Evolutionary conservation across 192 early-diverging fungal species (phyloP).

Genomic region (Linnemannia schmuckeri): DNA sequence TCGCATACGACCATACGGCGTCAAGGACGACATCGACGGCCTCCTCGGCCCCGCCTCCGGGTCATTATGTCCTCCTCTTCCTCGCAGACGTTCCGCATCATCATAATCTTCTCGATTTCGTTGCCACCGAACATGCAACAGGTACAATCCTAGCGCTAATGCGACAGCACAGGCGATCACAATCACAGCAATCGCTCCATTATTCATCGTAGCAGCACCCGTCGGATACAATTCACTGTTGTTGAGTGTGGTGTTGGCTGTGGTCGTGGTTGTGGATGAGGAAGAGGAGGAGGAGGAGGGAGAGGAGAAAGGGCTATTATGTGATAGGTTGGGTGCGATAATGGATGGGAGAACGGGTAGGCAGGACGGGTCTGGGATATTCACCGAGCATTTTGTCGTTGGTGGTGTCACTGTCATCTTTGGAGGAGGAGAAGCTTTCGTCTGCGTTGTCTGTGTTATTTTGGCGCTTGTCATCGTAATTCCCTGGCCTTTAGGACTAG

Average conservation of each 20-base stretch:
- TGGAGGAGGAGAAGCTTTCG: too few relatives aligned
- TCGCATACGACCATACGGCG: not conserved
- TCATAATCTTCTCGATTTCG: not conserved
- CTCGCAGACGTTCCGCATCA: too few relatives aligned
- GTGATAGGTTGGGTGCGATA: not conserved
- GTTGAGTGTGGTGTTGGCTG: not conserved
- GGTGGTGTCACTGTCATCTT: too few relatives aligned
- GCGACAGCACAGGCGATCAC: not conserved
- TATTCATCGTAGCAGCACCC: not conserved
- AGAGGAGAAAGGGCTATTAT: not conserved
- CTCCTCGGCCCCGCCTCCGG: not conserved
- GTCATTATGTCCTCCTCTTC: not conserved
- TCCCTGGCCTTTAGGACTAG: too few relatives aligned
- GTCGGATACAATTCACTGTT: not conserved
- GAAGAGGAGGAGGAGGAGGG: not conserved
- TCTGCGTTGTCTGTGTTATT: too few relatives aligned
- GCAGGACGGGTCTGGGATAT: not conserved
- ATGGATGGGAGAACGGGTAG: not conserved
- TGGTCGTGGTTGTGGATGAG: not conserved
- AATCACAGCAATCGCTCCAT: not conserved
- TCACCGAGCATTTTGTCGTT: not conserved
- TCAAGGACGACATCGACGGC: not conserved
- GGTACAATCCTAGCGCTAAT: not conserved
- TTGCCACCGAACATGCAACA: not conserved
- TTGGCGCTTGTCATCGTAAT: too few relatives aligned